Conservation (phyloP, 345 rosid genomes). For the Erysimum cheiranthoides region DNA sequence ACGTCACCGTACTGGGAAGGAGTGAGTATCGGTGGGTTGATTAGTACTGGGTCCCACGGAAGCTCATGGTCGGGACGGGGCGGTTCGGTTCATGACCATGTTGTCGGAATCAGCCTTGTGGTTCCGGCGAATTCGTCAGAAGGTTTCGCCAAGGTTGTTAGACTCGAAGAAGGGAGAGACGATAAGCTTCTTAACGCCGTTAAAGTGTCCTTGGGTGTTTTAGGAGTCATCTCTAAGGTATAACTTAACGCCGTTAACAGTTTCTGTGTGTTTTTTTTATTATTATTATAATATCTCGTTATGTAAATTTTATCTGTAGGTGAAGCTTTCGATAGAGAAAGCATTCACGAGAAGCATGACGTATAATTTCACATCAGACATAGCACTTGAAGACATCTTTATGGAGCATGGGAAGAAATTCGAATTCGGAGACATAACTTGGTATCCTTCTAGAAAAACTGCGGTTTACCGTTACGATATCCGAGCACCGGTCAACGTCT, state of each 20-base stretch:
- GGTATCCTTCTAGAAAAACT: slow-evolving; percentile 79
- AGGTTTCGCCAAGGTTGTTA: slow-evolving; percentile 68
- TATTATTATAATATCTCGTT: too few species aligned
- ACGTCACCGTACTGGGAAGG: slow-evolving; percentile 97
- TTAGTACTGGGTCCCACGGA: slow-evolving; percentile 92
- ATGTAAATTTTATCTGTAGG: slow-evolving; percentile 47
- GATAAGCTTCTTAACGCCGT: slow-evolving; percentile 78
- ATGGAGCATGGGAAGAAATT: slow-evolving; percentile 64
- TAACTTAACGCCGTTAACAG: slow-evolving; percentile 20
- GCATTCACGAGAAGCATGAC: slow-evolving; percentile 80
- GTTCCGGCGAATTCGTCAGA: slow-evolving; percentile 62
- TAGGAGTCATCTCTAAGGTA: slow-evolving; percentile 91
- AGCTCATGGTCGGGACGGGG: slow-evolving; percentile 96
- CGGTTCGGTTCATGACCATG: slow-evolving; percentile 93
- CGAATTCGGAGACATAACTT: slow-evolving; percentile 83
- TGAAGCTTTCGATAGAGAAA: slow-evolving; percentile 63
- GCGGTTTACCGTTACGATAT: slow-evolving; percentile 80
- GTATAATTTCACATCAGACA: slow-evolving; percentile 73
- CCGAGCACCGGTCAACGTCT: slow-evolving; percentile 55
- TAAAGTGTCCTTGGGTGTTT: slow-evolving; percentile 69
- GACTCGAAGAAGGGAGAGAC: slow-evolving; percentile 48
- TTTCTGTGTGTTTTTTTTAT: neutral
- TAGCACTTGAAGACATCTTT: slow-evolving; percentile 55
- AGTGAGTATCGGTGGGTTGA: slow-evolving; percentile 80
- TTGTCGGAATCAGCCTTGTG: slow-evolving; percentile 66